A percentile compares a stretch with the other conserved stretches of the same genome.
phyloP scores from a whole-genome alignment of 345 rosid species.

The Theobroma cacao region DNA sequence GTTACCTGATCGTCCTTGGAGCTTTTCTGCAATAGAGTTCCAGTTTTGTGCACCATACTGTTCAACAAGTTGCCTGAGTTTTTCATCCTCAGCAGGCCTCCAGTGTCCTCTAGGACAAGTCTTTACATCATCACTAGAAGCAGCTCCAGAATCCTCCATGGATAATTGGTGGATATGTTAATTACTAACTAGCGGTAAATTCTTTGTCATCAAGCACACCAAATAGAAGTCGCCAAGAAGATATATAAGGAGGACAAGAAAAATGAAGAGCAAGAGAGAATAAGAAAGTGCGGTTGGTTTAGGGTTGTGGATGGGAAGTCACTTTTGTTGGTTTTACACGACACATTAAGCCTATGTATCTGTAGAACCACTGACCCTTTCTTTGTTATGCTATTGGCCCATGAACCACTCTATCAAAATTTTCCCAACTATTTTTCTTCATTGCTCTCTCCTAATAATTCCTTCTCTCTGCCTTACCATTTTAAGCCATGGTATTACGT shows the following conservation, averaged over 20 bases:
- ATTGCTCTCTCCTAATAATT: not conserved
- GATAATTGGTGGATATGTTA: not conserved
- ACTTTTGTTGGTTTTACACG: constrained; percentile 79
- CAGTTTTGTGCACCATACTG: constrained; percentile 69
- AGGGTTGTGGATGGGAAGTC: constrained; percentile 71
- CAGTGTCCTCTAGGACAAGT: constrained; percentile 67
- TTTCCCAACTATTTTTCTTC: not conserved
- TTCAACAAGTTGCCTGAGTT: constrained; percentile 58
- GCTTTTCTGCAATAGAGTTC: constrained; percentile 72
- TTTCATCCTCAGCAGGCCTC: constrained; percentile 76
- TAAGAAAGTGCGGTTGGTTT: constrained; percentile 54
- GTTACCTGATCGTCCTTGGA: constrained; percentile 73
- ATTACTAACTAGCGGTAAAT: not conserved
- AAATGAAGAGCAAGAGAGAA: constrained; percentile 13
- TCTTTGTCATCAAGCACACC: constrained; percentile 28
- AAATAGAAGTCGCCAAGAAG: constrained; percentile 33
- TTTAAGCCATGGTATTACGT: constrained; percentile 41
- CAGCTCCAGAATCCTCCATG: constrained; percentile 39
- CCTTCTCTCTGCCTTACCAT: not conserved
- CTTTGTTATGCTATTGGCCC: constrained; percentile 28
- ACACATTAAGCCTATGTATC: constrained; percentile 33
- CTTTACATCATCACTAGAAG: constrained; percentile 38
- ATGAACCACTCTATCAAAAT: constrained; percentile 17
- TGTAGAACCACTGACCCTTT: constrained; percentile 40
- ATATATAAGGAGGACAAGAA: constrained; percentile 36